phyloP scores from a whole-genome alignment of 2,329 filamentous ascomycete species.

The Moelleriella libera region DNA sequence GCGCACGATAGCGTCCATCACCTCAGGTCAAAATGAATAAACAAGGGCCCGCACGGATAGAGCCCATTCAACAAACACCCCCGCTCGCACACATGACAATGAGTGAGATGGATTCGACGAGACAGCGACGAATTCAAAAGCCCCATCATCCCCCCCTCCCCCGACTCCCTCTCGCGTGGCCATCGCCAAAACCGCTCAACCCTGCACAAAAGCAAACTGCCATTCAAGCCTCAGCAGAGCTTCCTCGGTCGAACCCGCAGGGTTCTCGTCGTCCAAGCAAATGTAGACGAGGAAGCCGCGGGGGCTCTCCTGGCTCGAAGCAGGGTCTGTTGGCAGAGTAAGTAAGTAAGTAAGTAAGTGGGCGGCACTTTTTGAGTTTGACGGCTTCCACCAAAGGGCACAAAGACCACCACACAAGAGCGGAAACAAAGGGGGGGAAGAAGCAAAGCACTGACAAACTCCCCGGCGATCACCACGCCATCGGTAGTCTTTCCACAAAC shows the following conservation, averaged over 20 bases:
- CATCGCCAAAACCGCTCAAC: slow-evolving; percentile 1
- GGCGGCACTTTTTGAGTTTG: too few species aligned
- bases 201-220: slow-evolving; percentile 10
- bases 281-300: slow-evolving; percentile 20
- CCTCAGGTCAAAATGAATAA: too few species aligned
- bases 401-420: not conserved
- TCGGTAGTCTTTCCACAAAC: slow-evolving; percentile 10
- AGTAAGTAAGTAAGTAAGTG: not conserved
- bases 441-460: slow-evolving; percentile 10
- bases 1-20: too few species aligned
- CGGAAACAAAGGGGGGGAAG: not conserved
- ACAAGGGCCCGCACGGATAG: too few species aligned
- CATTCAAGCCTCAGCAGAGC: slow-evolving; percentile 14
- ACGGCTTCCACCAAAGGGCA: too few species aligned
- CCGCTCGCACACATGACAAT: too few species aligned
- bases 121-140: too few species aligned
- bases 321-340: slow-evolving; percentile 8
- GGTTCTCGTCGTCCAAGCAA: slow-evolving; percentile 16
- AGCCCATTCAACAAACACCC: too few species aligned
- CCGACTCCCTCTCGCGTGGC: too few species aligned
- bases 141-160: too few species aligned
- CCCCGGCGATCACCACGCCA: slow-evolving; percentile 13
- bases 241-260: slow-evolving; percentile 11
- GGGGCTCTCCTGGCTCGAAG: slow-evolving; percentile 10
- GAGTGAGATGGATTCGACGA: too few species aligned